Evolutionary conservation across 1,284 basidiomycete genomes (phyloP).

Genomic region (Phylloboletellus chloephorus): DNA sequence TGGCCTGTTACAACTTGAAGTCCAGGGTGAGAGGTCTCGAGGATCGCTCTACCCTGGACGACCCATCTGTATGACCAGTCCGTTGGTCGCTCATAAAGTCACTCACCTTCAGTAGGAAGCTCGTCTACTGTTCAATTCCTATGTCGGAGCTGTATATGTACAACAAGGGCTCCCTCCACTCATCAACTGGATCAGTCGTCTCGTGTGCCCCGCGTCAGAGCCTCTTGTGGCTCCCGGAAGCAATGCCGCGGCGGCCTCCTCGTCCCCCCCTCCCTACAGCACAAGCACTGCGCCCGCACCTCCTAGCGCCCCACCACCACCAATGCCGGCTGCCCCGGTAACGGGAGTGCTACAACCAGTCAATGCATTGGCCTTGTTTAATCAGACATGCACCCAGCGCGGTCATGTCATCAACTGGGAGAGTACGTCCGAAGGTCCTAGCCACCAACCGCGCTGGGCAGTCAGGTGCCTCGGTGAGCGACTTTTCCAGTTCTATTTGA

Average conservation of each 20-base stretch:
- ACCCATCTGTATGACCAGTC: constrained; percentile 30
- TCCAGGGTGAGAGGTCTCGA: constrained; percentile 37
- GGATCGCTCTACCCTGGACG: constrained; percentile 29
- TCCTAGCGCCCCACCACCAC: constrained; percentile 11
- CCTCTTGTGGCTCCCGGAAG: constrained; percentile 31
- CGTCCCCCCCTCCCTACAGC: constrained; percentile 22
- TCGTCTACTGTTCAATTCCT: constrained; percentile 43
- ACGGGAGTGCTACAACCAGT: constrained; percentile 17
- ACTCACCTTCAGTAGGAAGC: constrained; percentile 38
- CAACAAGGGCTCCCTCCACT: constrained; percentile 39
- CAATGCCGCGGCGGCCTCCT: constrained; percentile 11
- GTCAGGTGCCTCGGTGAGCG: constrained; percentile 46
- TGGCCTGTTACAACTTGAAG: constrained; percentile 40
- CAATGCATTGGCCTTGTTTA: constrained; percentile 43
- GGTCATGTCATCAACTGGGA: constrained; percentile 39
- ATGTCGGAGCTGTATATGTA: constrained; percentile 48
- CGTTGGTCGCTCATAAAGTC: neutral
- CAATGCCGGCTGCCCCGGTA: constrained; percentile 9
- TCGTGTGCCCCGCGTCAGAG: constrained; percentile 41
- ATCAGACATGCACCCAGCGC: constrained; percentile 48
- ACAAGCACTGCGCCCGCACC: constrained; percentile 15
- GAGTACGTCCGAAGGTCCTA: constrained; percentile 40
- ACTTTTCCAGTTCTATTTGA: neutral
- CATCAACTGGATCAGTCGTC: constrained; percentile 43
- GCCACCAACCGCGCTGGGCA: constrained; percentile 51